These are phyloP conservation scores for Calonectria pseudoturangicola DNA, from an alignment of 2,329 filamentous ascomycete species.

Conservation along the genomic window DNA sequence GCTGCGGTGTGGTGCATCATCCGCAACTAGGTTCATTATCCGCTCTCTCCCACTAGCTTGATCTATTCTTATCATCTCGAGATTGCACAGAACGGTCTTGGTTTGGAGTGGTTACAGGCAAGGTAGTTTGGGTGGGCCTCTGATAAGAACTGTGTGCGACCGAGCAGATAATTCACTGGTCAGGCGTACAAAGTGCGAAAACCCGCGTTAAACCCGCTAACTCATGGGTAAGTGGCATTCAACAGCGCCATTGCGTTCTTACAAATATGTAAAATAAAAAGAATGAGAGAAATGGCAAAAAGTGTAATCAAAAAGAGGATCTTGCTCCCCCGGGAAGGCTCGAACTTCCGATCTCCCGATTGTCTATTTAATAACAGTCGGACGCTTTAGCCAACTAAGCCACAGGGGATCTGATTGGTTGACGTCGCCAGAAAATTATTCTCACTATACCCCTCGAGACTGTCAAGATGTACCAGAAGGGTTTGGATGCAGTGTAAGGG, in stretches of 20 bases:
- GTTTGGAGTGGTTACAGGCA: neutral
- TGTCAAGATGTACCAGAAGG: no score
- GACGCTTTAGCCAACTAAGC: conserved; percentile 38
- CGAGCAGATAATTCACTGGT: no score
- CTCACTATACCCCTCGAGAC: no score
- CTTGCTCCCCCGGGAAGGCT: conserved; percentile 54
- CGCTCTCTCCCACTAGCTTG: neutral
- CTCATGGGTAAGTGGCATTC: no score
- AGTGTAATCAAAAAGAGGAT: neutral
- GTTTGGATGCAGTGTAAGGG: no score
- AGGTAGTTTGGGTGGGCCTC: neutral
- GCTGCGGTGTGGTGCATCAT: conserved; percentile 1
- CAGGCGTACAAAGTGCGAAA: no score
- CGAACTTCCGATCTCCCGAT: conserved; percentile 57
- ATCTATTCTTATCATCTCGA: neutral
- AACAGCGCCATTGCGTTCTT: no score
- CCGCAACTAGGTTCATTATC: conserved; percentile 1
- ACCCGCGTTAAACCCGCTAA: no score
- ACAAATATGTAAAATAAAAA: neutral
- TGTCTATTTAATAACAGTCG: conserved; percentile 45
- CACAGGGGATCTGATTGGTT: conserved; percentile 30
- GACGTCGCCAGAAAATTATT: no score
- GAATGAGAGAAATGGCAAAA: no score
- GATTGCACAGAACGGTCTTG: neutral
- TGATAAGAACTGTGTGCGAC: no score